Evolutionary conservation across 2,329 filamentous ascomycete species (phyloP).

Genomic region (Dactylellina parvicollis): DNA sequence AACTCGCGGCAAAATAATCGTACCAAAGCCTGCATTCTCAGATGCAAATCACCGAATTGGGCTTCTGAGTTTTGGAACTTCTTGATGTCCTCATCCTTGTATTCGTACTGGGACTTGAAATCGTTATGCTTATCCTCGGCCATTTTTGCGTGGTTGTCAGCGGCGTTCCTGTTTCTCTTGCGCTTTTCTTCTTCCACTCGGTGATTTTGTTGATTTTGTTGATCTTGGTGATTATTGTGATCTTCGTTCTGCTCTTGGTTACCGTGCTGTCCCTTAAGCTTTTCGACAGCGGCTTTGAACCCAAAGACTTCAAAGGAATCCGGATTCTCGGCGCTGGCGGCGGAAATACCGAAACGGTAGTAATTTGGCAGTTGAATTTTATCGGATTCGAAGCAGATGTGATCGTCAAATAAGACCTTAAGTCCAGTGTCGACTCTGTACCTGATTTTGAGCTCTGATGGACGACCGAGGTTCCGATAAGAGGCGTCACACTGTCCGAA

Average conservation of each 20-base stretch:
- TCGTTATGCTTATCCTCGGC: slow-evolving; percentile 62
- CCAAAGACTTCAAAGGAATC: slow-evolving; percentile 96
- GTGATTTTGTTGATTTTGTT: slow-evolving; percentile 58
- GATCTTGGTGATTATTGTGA: slow-evolving; percentile 55
- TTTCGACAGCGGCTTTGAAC: slow-evolving; percentile 71
- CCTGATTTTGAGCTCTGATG: slow-evolving; percentile 78
- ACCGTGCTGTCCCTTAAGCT: slow-evolving; percentile 60
- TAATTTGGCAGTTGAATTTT: slow-evolving; percentile 79
- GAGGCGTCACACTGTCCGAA: slow-evolving; percentile 92
- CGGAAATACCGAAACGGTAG: slow-evolving; percentile 87
- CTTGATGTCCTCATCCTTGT: slow-evolving; percentile 63
- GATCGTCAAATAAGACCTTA: slow-evolving; percentile 81
- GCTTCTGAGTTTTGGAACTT: slow-evolving; percentile 63
- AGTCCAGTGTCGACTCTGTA: slow-evolving; percentile 73
- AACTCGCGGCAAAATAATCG: slow-evolving; percentile 68
- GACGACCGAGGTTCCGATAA: slow-evolving; percentile 90
- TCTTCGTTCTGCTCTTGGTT: slow-evolving; percentile 58
- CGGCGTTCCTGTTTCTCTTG: slow-evolving; percentile 55
- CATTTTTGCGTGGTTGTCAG: slow-evolving; percentile 60
- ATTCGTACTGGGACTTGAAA: slow-evolving; percentile 60
- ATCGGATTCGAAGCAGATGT: slow-evolving; percentile 82
- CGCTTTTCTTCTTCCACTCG: slow-evolving; percentile 57
- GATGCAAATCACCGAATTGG: slow-evolving; percentile 86
- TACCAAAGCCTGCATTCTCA: slow-evolving; percentile 75
- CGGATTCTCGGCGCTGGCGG: slow-evolving; percentile 86